Percentiles rank a stretch among this genome's conserved stretches.
Conservation (phyloP, 179 eudicot species). For the Beta macrorhiza region DNA sequence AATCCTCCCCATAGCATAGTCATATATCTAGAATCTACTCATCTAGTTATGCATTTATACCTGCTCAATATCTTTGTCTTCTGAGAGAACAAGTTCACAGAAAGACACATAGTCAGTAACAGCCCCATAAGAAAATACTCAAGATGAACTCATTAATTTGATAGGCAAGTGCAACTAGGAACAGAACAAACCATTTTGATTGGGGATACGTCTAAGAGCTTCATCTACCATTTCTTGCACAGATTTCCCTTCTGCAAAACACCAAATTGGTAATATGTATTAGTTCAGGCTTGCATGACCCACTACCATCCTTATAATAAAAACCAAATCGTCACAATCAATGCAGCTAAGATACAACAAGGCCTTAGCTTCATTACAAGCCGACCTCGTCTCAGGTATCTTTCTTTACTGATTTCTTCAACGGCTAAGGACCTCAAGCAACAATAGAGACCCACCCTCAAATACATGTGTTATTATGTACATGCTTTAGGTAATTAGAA, state of each 20-base stretch:
- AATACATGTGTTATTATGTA: background rate
- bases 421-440: background rate
- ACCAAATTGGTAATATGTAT: background rate
- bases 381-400: background rate
- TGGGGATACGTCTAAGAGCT: conserved; percentile 73
- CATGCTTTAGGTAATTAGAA: background rate
- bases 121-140: background rate
- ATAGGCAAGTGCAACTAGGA: background rate
- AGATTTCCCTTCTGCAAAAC: conserved; percentile 52
- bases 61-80: conserved; percentile 89
- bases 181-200: conserved; percentile 46
- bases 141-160: background rate
- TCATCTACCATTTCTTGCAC: conserved; percentile 80
- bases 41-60: conserved; percentile 32
- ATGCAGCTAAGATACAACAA: background rate
- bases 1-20: conserved; percentile 4
- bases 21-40: background rate
- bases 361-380: background rate
- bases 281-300: conserved; percentile 9
- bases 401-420: background rate
- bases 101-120: conserved; percentile 32
- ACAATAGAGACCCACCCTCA: background rate
- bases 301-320: background rate
- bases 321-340: background rate
- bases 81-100: conserved; percentile 40